phyloP scores from a whole-genome alignment of 2,329 filamentous ascomycete species.

The Clonostachys sp. region DNA sequence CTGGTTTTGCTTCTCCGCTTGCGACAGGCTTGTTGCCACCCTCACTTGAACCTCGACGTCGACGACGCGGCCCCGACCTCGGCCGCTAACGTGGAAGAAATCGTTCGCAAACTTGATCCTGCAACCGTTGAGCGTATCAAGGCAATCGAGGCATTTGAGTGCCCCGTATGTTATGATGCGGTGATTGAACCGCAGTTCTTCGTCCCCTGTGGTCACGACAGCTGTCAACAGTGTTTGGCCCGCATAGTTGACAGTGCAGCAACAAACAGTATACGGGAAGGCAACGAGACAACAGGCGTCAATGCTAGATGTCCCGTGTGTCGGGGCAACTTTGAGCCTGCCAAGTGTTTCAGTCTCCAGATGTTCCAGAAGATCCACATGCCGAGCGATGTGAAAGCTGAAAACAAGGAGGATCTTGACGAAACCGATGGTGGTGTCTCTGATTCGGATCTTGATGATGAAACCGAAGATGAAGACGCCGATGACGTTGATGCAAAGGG shows the following conservation, averaged over 20 bases:
- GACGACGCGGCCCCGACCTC: conserved; percentile 32
- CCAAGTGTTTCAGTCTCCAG: conserved; percentile 68
- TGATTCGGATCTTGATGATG: conserved; percentile 20
- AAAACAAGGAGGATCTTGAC: conserved; percentile 25
- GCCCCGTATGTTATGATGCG: conserved; percentile 77
- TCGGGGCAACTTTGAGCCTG: conserved; percentile 60
- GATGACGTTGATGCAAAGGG: conserved; percentile 21
- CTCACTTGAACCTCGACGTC: conserved; percentile 22
- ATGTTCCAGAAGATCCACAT: conserved; percentile 72
- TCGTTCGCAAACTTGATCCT: conserved; percentile 55
- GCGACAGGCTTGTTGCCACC: conserved; percentile 60
- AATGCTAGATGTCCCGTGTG: conserved; percentile 67
- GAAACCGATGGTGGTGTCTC: conserved; percentile 21
- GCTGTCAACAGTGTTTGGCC: conserved; percentile 72
- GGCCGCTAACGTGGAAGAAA: conserved; percentile 46
- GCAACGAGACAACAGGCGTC: conserved; percentile 25
- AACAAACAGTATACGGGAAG: conserved; percentile 49
- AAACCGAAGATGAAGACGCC: conserved; percentile 18
- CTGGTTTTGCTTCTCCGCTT: conserved; percentile 78
- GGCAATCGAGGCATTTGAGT: conserved; percentile 60
- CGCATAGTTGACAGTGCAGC: conserved; percentile 59
- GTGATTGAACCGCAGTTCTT: conserved; percentile 63
- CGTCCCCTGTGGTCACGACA: conserved; percentile 77
- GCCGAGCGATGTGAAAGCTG: conserved; percentile 39
- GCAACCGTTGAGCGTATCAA: conserved; percentile 66